phyloP scores from a whole-genome alignment of 805 yeast genomes.

The Yamadazyma scolyti region DNA sequence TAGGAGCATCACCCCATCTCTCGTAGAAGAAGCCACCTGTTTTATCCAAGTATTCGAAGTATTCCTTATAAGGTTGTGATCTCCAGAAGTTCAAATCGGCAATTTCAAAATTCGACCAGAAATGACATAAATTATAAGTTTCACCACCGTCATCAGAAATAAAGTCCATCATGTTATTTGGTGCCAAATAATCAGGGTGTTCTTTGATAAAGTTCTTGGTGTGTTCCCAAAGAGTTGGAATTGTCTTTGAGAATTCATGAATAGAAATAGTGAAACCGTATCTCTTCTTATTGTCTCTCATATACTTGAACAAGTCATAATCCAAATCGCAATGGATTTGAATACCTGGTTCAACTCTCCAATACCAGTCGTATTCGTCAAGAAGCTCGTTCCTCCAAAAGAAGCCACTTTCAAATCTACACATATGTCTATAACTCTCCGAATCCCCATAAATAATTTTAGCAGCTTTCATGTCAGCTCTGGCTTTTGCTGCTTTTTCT shows the following conservation, averaged over 20 bases:
- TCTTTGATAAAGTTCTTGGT: constrained; percentile 43
- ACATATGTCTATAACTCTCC: constrained; percentile 69
- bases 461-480: constrained; percentile 41
- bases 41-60: constrained; percentile 58
- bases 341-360: constrained; percentile 77
- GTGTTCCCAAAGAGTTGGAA: constrained; percentile 58
- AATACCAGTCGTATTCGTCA: constrained; percentile 58
- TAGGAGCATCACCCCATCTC: constrained; percentile 92
- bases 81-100: constrained; percentile 73
- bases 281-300: constrained; percentile 52
- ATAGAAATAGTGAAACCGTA: constrained; percentile 69
- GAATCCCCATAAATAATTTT: constrained; percentile 55
- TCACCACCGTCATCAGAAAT: constrained; percentile 8
- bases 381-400: constrained; percentile 60
- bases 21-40: constrained; percentile 81
- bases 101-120: constrained; percentile 76
- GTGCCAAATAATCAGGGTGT: constrained; percentile 15
- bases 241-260: constrained; percentile 59
- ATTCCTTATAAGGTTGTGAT: constrained; percentile 51
- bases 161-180: constrained; percentile 11
- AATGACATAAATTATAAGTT: constrained; percentile 68
- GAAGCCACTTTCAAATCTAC: constrained; percentile 47
- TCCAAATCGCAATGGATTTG: constrained; percentile 57
- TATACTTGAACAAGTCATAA: constrained; percentile 58
- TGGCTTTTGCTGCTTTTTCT: constrained; percentile 26